Evolutionary conservation across 78 protist species (phyloP).

Genomic region (Dictyostelium citrinum): DNA sequence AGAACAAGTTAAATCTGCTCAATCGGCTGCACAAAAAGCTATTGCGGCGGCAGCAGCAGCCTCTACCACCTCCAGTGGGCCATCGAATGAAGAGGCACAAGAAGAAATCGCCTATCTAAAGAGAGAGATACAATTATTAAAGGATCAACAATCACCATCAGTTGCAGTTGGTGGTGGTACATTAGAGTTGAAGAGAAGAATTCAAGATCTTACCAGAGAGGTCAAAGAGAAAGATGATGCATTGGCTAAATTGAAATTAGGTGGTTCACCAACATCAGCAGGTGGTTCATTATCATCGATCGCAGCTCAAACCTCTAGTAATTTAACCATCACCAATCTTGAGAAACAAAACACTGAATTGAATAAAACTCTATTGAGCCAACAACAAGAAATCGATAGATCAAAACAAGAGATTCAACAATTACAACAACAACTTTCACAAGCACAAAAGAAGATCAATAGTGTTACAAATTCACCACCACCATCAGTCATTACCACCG

Average conservation of each 20-base stretch:
- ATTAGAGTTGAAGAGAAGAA: constrained; percentile 42
- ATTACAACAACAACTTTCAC: not conserved
- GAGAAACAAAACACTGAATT: constrained; percentile 27
- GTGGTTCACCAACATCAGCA: constrained; percentile 6
- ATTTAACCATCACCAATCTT: not conserved
- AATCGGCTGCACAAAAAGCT: not conserved
- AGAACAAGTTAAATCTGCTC: not conserved
- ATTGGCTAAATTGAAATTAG: not conserved
- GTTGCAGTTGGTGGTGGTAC: constrained; percentile 56
- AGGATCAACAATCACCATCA: not conserved
- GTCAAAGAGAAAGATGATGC: constrained; percentile 53
- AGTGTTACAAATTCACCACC: not conserved
- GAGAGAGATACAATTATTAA: constrained; percentile 8
- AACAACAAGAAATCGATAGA: constrained; percentile 25
- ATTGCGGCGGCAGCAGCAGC: not conserved
- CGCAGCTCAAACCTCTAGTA: not conserved
- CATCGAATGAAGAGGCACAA: not conserved
- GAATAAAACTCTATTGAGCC: not conserved
- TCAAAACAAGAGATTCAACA: not conserved
- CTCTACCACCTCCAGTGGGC: not conserved
- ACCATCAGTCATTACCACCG: not conserved
- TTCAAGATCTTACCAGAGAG: constrained; percentile 53
- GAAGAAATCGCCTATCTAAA: constrained; percentile 27
- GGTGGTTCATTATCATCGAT: not conserved
- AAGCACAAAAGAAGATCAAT: constrained; percentile 15